phyloP scores from a whole-genome alignment of 768 basidiomycete species.

The Daedalea quercina region DNA sequence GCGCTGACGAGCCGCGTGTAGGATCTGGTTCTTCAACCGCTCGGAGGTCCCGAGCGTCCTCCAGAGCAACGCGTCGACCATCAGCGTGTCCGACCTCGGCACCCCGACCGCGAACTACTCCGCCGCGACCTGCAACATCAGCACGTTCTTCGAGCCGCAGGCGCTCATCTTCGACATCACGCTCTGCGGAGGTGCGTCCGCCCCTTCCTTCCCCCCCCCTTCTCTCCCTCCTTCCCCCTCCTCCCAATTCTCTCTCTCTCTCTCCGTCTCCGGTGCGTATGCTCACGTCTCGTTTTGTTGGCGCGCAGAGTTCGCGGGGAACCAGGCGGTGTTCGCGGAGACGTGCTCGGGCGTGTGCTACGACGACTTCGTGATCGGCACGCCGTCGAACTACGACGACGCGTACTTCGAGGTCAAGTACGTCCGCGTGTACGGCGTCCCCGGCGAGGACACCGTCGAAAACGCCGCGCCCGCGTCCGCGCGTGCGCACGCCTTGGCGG shows the following conservation, averaged over 20 bases:
- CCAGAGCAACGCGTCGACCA: constrained; percentile 21
- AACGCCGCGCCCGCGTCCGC: not conserved
- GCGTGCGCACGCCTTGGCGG: not conserved
- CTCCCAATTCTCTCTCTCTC: too few relatives aligned
- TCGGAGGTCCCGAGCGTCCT: constrained; percentile 1
- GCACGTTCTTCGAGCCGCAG: constrained; percentile 53
- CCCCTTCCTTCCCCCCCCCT: constrained; percentile 8
- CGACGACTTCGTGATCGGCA: constrained; percentile 59
- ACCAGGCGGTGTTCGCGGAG: constrained; percentile 42
- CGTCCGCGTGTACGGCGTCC: constrained; percentile 23
- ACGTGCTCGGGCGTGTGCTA: constrained; percentile 69
- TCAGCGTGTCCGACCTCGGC: constrained; percentile 52
- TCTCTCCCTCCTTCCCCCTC: too few relatives aligned
- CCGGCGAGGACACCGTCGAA: constrained; percentile 20
- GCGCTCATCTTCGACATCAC: constrained; percentile 71
- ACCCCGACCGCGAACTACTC: constrained; percentile 69
- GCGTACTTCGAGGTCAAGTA: constrained; percentile 65
- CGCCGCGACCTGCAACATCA: constrained; percentile 44
- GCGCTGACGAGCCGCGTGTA: constrained; percentile 9
- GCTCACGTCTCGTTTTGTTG: too few relatives aligned
- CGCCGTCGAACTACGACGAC: constrained; percentile 51
- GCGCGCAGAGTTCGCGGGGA: constrained; percentile 36
- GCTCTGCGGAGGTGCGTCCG: constrained; percentile 49
- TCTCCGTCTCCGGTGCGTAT: too few relatives aligned
- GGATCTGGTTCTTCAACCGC: constrained; percentile 1